These are phyloP conservation scores for Cyclotella choctawhatcheeana DNA, from an alignment of 108 stramenopile species.

Conservation along the genomic window DNA sequence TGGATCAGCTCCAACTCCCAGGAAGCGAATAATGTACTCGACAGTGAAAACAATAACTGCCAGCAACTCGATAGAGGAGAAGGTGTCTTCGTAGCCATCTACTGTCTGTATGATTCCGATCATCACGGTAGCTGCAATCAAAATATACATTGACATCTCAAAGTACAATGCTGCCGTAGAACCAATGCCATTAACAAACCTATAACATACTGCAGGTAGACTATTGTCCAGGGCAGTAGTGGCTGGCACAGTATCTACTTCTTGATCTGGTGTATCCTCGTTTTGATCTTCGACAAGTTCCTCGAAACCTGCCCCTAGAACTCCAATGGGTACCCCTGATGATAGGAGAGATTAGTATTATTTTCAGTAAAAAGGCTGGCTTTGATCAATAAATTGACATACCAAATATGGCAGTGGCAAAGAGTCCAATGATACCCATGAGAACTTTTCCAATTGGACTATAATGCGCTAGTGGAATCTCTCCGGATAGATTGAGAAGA, in stretches of 20 bases:
- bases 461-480: constrained; percentile 86
- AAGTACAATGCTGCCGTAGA: constrained; percentile 55
- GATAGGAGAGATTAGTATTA: not conserved
- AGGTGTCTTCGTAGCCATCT: constrained; percentile 63
- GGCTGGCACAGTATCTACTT: constrained; percentile 12
- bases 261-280: constrained; percentile 68
- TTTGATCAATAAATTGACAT: too few species aligned
- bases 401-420: constrained; percentile 75
- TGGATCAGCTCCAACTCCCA: constrained; percentile 79
- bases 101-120: constrained; percentile 80
- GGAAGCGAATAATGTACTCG: constrained; percentile 83
- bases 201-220: constrained; percentile 45
- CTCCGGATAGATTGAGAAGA: constrained; percentile 87
- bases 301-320: constrained; percentile 91
- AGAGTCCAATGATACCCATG: constrained; percentile 80
- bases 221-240: not conserved
- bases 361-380: not conserved
- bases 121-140: constrained; percentile 67
- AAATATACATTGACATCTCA: constrained; percentile 70
- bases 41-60: constrained; percentile 90
- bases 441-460: constrained; percentile 75
- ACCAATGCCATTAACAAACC: constrained; percentile 76
- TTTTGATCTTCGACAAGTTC: constrained; percentile 72
- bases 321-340: constrained; percentile 92
- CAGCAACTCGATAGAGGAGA: constrained; percentile 65